These are phyloP conservation scores for Collybia nuda DNA, from an alignment of 768 basidiomycete genomes.

Conservation along the genomic window DNA sequence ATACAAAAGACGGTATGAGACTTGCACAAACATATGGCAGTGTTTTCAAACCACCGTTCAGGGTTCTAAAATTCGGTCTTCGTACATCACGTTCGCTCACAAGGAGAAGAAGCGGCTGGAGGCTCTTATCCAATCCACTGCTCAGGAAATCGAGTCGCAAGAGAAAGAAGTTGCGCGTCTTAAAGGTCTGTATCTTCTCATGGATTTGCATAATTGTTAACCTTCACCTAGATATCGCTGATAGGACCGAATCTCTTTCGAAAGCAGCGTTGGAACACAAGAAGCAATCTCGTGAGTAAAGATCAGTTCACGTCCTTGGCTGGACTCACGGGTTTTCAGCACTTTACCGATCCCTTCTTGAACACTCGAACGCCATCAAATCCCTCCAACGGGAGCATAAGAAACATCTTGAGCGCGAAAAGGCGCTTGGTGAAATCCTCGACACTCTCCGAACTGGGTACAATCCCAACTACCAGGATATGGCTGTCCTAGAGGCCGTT, in stretches of 20 bases:
- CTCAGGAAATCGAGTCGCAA: constrained; percentile 57
- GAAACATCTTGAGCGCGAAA: constrained; percentile 73
- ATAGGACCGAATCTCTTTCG: constrained; percentile 75
- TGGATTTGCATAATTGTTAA: not conserved
- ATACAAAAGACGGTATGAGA: constrained; percentile 71
- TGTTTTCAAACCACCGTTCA: constrained; percentile 24
- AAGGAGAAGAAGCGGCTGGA: constrained; percentile 89
- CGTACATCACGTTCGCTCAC: constrained; percentile 84
- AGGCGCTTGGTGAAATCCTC: constrained; percentile 80
- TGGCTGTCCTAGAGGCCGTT: constrained; percentile 97
- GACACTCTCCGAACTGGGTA: constrained; percentile 79
- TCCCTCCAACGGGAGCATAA: constrained; percentile 74
- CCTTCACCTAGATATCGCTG: constrained; percentile 61
- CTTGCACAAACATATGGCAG: not conserved
- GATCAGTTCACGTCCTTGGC: not conserved
- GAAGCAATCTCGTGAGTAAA: constrained; percentile 76
- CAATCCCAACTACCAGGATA: constrained; percentile 99
- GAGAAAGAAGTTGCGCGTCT: constrained; percentile 75
- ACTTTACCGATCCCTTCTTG: constrained; percentile 71
- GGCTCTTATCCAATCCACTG: constrained; percentile 49
- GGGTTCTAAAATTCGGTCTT: constrained; percentile 90
- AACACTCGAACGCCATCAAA: constrained; percentile 73
- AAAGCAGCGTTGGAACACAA: constrained; percentile 81
- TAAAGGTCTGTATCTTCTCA: constrained; percentile 45
- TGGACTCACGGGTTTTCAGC: constrained; percentile 42